phyloP scores from a whole-genome alignment of 2,329 filamentous ascomycete species.

The Xenosphaeropsis pyriputrescens region DNA sequence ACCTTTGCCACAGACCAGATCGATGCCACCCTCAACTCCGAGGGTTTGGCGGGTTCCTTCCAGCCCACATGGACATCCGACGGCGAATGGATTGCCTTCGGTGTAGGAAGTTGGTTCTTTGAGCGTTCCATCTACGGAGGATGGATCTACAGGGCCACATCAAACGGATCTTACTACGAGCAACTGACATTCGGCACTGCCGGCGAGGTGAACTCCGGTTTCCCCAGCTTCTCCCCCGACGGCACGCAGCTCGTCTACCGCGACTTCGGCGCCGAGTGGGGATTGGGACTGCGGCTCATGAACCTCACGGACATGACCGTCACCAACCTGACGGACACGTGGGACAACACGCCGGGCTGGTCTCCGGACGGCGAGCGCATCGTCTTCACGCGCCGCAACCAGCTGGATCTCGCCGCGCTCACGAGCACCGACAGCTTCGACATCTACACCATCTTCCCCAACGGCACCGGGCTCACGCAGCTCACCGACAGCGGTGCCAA shows the following conservation, averaged over 20 bases:
- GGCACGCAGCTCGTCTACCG: slow-evolving; percentile 22
- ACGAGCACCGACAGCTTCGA: slow-evolving; percentile 18
- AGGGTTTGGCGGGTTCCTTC: slow-evolving; percentile 22
- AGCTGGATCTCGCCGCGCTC: slow-evolving; percentile 8
- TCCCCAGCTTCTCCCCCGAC: slow-evolving; percentile 23
- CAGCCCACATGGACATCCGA: slow-evolving; percentile 24
- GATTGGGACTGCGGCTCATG: slow-evolving; percentile 19
- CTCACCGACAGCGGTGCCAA: slow-evolving; percentile 22
- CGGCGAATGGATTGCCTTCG: slow-evolving; percentile 22
- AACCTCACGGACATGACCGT: slow-evolving; percentile 13
- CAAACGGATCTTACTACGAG: slow-evolving; percentile 11
- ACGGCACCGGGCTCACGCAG: slow-evolving; percentile 21
- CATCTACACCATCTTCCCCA: slow-evolving; percentile 24
- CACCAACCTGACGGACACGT: slow-evolving; percentile 19
- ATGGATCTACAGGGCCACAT: slow-evolving; percentile 6
- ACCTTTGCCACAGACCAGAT: slow-evolving; percentile 7
- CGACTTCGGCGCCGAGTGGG: slow-evolving; percentile 13
- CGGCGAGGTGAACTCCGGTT: slow-evolving; percentile 20
- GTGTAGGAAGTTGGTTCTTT: slow-evolving; percentile 25
- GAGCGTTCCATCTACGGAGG: slow-evolving; percentile 12
- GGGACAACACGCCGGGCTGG: slow-evolving; percentile 24
- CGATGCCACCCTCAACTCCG: slow-evolving; percentile 7
- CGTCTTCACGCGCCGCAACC: slow-evolving; percentile 21
- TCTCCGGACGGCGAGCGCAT: slow-evolving; percentile 23
- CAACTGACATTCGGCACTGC: slow-evolving; percentile 18